phyloP scores from a whole-genome alignment of 305 asterid species.

The Solanum hybrid region DNA sequence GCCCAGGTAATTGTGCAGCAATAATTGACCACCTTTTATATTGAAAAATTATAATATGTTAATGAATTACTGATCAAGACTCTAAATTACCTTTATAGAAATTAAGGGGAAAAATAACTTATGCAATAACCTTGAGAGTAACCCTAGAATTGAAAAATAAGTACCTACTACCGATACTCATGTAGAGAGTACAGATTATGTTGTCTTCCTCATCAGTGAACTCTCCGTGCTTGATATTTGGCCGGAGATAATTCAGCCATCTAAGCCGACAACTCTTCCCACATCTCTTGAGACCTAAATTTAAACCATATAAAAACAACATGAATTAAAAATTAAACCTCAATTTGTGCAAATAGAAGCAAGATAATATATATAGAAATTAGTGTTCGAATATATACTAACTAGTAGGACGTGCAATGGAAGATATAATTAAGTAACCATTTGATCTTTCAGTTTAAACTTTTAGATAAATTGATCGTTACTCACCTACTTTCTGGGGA shows the following conservation, averaged over 20 bases:
- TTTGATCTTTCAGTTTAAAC: not conserved
- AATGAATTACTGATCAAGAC: not conserved
- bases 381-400: not conserved
- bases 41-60: not conserved
- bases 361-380: not conserved
- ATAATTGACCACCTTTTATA: conserved; percentile 60
- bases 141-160: not conserved
- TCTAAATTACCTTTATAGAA: not conserved
- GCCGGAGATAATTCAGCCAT: conserved; percentile 75
- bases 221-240: conserved; percentile 71
- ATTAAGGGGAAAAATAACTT: not conserved
- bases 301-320: not conserved
- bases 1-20: conserved; percentile 64
- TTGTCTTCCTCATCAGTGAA: conserved; percentile 65
- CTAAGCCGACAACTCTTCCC: conserved; percentile 82
- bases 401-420: not conserved
- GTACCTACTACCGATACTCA: conserved; percentile 68
- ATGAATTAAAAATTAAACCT: not conserved
- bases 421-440: not conserved
- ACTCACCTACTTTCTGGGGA: conserved; percentile 54
- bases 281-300: conserved; percentile 61
- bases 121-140: not conserved
- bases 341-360: not conserved
- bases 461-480: not conserved
- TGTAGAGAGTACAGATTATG: conserved; percentile 53